Percentiles rank a stretch among this genome's conserved stretches.
Evolutionary conservation across 768 basidiomycete species (phyloP).

Genomic region (Hygrocybe punicea): DNA sequence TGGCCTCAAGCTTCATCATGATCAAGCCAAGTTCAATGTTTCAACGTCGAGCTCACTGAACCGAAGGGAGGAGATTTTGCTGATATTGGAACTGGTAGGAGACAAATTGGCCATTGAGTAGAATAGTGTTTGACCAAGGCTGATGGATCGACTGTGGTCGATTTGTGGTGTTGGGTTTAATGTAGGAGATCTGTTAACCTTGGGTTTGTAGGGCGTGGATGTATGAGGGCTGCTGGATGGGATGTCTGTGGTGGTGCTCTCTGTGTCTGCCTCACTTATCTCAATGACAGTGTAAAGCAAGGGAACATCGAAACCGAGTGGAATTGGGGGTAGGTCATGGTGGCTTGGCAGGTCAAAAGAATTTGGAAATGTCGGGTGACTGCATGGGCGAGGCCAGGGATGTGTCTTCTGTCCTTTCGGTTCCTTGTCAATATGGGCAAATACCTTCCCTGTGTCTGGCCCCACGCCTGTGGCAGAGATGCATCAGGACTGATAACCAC

Average conservation of each 20-base stretch:
- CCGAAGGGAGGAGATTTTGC: conserved; percentile 7
- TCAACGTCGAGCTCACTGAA: too few species aligned
- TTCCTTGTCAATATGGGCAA: conserved; percentile 39
- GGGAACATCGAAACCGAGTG: conserved; percentile 36
- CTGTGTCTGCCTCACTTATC: conserved; percentile 13
- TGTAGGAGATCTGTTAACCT: conserved; percentile 13
- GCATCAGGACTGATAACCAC: conserved; percentile 61
- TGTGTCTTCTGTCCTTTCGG: conserved; percentile 22
- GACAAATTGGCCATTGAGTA: conserved; percentile 42
- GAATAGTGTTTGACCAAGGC: conserved; percentile 62
- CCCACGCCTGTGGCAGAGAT: conserved; percentile 31
- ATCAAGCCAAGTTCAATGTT: too few species aligned
- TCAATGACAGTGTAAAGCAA: conserved; percentile 32
- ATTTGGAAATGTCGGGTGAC: conserved; percentile 46
- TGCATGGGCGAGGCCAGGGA: conserved; percentile 31
- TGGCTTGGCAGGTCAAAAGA: conserved; percentile 59
- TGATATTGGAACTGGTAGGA: conserved; percentile 9
- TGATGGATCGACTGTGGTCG: conserved; percentile 65
- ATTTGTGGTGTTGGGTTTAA: conserved; percentile 7
- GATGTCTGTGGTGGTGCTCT: conserved; percentile 15
- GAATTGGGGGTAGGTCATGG: conserved; percentile 48
- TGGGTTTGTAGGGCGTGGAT: conserved; percentile 46
- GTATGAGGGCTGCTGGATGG: conserved; percentile 27
- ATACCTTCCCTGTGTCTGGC: conserved; percentile 47
- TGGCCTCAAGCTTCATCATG: too few species aligned